Percentiles rank a stretch among this genome's conserved stretches.
These are phyloP conservation scores for Dothideomycetes sp. DNA, from an alignment of 2,329 filamentous ascomycete species.

Conservation along the genomic window DNA sequence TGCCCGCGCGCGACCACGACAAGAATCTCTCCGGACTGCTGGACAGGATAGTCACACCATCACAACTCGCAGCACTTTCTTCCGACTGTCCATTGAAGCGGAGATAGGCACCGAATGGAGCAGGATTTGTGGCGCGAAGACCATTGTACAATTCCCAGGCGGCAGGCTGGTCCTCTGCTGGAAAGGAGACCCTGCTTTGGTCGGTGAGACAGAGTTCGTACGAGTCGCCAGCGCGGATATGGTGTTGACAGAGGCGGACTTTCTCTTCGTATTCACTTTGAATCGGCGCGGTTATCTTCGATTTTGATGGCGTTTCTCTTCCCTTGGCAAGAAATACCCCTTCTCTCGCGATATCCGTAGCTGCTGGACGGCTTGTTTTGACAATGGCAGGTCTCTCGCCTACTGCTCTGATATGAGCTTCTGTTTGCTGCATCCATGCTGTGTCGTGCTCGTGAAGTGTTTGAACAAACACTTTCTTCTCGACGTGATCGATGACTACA, in stretches of 20 bases:
- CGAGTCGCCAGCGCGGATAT: slow-evolving; percentile 65
- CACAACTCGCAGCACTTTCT: slow-evolving; percentile 22
- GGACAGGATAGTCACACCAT: slow-evolving; percentile 55
- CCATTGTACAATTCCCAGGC: slow-evolving; percentile 62
- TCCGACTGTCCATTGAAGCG: slow-evolving; percentile 43
- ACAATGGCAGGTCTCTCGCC: background rate
- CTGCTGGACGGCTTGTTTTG: background rate
- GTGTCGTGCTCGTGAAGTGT: slow-evolving; percentile 41
- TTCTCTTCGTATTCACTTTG: slow-evolving; percentile 47
- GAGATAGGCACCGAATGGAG: slow-evolving; percentile 76
- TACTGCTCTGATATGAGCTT: slow-evolving; percentile 1
- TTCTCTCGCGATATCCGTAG: too few species aligned
- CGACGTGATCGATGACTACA: slow-evolving; percentile 63
- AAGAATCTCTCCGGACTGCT: slow-evolving; percentile 87
- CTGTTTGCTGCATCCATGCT: slow-evolving; percentile 15
- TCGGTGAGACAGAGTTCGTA: slow-evolving; percentile 80
- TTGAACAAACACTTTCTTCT: slow-evolving; percentile 54
- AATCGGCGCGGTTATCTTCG: slow-evolving; percentile 13
- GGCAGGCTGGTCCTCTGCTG: slow-evolving; percentile 12
- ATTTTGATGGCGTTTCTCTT: background rate
- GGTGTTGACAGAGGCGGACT: slow-evolving; percentile 57
- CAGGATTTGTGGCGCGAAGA: slow-evolving; percentile 62
- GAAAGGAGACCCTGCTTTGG: slow-evolving; percentile 51
- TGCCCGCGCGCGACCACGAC: slow-evolving; percentile 48
- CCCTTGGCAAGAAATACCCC: too few species aligned